Evolutionary conservation across 768 basidiomycete genomes (phyloP), one percentile per base, ranked within the genome.

Genomic region (Lepiota subincarnata): DNA sequence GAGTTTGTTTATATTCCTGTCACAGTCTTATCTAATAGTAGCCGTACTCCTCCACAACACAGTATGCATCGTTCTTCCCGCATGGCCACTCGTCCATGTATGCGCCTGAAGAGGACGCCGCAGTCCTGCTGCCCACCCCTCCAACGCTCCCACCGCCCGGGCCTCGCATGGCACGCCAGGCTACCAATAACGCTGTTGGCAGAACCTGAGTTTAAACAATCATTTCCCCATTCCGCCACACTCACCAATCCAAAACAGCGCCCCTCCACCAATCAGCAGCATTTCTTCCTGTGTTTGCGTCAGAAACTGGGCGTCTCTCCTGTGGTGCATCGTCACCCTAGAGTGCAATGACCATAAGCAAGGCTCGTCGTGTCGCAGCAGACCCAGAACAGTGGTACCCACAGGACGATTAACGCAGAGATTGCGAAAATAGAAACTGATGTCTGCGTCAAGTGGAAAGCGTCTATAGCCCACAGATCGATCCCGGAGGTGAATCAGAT

Each of bases 181-280:
- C 77, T 26, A 80, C 58, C 40, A 76, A 66, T 24, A 65, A 56
- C 35, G 71, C 77, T 77, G 55, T 42, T 2, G 44, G 16, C n/a
- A 43, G 35, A 6, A 40, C 47, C 45, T 47, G 19, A 12, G 24
- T 37, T n/a, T 14, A 35, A 2, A 6, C 10, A 14, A 34, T 28
- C 31, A 31, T 13, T 40, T 14, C 31, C 46, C 28, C 41, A 51
- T 22, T 38, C 20, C 7, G n/a, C n/a, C 19, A 31, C 24, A 70
- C 81, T 65, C 65, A 89, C 89, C 87, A 46, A 90, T 72, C 86
- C 87, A 91, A 64, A 87, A 80, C 54, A 90, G 69, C 10, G 83
- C 87, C 53, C 90, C 76, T 2, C 84, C 83, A 4, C 73, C 82
- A 56, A 92, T 85, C 66, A 92, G 62, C 16, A 86, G 70, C 68